Base-by-base conservation (phyloP, 495 filamentous ascomycete genomes). In the Talaromyces liani region DNA sequence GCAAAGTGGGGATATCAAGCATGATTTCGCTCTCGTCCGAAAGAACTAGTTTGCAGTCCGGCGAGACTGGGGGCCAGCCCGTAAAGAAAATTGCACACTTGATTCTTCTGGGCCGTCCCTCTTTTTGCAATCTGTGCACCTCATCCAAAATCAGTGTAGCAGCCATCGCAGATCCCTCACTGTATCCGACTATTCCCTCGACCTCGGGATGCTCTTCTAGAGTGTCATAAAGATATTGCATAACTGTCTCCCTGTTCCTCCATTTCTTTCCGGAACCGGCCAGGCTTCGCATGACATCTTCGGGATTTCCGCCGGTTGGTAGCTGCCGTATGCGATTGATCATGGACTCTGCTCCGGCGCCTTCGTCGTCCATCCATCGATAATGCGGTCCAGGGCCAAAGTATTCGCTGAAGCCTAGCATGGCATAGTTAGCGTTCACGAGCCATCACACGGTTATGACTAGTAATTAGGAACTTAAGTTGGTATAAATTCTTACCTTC, bases 111-210 rank as follows among this genome's bases (percentile, higher is more conserved):
- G 69, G 70, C 10, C 73, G 67, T 0, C 81, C 82, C 6, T 60
- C 71, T 34, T 68, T 67, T 61, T 75, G 61, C 14, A 66, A 67
- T 62, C 75, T 70, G 51, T 66, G 62, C 20, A 73, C 69, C 66
- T 85, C 82, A 63, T 83, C 79, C 16, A 83, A 65, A 36, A 83
- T 71, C 18, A 82, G 58, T 27, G 82, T 84, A 4, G 79, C 79
- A 4, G 82, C 85, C 18, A 87, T 77, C 0, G 80, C 80, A 29
- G 85, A 83, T 18, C 85, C 85, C 64, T 87, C 84, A 2, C 83
- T 86, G 61, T 86, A 87, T 5, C 84, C 84, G 62, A 87, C 78
- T 63, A 87, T 67, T 6, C 78, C 82, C 22, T 81, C 75, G 53
- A 73, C 68, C 18, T 70, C 71, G 9, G 71, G 71, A 34, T 73